A percentile compares a stretch with the other conserved stretches of the same genome.
Evolutionary conservation across 768 basidiomycete species (phyloP).

Genomic region (Mycena belliarum): DNA sequence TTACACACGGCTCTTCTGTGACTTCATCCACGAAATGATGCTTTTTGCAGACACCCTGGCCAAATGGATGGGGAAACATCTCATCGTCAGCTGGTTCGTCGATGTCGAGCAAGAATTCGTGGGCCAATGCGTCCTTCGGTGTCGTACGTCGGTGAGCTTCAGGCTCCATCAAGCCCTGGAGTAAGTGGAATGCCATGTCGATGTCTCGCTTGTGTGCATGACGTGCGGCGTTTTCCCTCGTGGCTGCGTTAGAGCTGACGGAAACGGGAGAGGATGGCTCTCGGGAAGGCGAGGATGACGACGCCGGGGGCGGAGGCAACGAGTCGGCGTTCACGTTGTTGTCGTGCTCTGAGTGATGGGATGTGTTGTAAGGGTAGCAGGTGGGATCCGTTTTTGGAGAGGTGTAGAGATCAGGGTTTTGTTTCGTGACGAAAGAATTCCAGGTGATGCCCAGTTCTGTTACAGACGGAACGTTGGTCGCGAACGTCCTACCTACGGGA

Average conservation of each 20-base stretch:
- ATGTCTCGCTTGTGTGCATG: slow-evolving; percentile 41
- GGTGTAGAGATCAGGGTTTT: slow-evolving; percentile 70
- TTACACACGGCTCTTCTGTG: slow-evolving; percentile 55
- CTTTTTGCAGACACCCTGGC: slow-evolving; percentile 64
- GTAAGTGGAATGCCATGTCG: slow-evolving; percentile 70
- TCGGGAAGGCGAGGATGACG: slow-evolving; percentile 28
- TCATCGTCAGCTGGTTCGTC: slow-evolving; percentile 58
- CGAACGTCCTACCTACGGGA: slow-evolving; percentile 76
- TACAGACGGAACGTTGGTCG: slow-evolving; percentile 86
- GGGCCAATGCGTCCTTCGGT: slow-evolving; percentile 73
- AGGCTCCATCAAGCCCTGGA: slow-evolving; percentile 71
- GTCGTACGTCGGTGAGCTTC: slow-evolving; percentile 79
- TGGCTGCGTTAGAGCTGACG: slow-evolving; percentile 15
- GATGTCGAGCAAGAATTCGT: slow-evolving; percentile 68
- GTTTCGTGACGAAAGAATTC: slow-evolving; percentile 70
- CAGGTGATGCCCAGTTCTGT: slow-evolving; percentile 67
- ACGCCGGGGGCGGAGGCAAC: slow-evolving; percentile 35
- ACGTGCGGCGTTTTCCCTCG: slow-evolving; percentile 9
- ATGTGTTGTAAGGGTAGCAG: slow-evolving; percentile 55
- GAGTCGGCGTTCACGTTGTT: slow-evolving; percentile 23
- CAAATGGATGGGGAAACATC: slow-evolving; percentile 67
- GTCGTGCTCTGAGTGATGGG: slow-evolving; percentile 28
- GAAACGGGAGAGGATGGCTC: slow-evolving; percentile 20
- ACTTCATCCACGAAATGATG: slow-evolving; percentile 61
- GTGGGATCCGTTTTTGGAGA: slow-evolving; percentile 51